Evolutionary conservation across 129 eudicot genomes (phyloP), one percentile per base, ranked within the genome.

Genomic region (Saussurea involucrata): DNA sequence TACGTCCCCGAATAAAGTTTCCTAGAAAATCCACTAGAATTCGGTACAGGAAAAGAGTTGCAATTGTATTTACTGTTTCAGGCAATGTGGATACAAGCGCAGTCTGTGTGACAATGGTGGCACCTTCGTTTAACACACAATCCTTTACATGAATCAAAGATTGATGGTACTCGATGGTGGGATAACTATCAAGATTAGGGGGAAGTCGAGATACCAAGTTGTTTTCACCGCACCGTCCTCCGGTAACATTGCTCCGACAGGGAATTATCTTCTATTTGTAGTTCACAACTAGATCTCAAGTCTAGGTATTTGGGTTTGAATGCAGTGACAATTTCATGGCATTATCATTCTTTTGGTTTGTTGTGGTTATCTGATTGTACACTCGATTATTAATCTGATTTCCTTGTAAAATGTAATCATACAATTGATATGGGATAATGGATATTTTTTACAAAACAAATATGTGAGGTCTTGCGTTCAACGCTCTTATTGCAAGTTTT

Each of bases 141-240:
- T 87, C 97, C 7, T 85, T 81, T 83, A 89, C 1, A 92, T 92
- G 95, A 92, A 88, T 46, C 97, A 92, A 73, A 85, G 97, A 44
- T 58, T 89, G 42, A 8, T 92, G 73, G 80, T 83, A 0, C 86
- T 89, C 6, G 76, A 65, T 8, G 28, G 65, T 22, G 83, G 73
- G 2, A 28, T 28, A 2, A 76, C 71, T 21, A 27, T 24, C 66
- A 82, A 20, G 55, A 22, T 20, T 2, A 36, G 49, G 0, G 87
- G 88, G 4, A 81, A 42, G 1, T 73, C 84, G 0, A 78, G 61
- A 1, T 82, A 86, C 34, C 58, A 86, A 22, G 42, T 87, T 0
- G 76, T 28, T 24, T 88, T 81, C 7, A 58, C 27, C 3, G 58
- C 79, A 9, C 97, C 97, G 32, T 40, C 61, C 1, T 75, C 88